phyloP scores from a whole-genome alignment of 352 stramenopile genomes.

The Globisporangium lucens region DNA sequence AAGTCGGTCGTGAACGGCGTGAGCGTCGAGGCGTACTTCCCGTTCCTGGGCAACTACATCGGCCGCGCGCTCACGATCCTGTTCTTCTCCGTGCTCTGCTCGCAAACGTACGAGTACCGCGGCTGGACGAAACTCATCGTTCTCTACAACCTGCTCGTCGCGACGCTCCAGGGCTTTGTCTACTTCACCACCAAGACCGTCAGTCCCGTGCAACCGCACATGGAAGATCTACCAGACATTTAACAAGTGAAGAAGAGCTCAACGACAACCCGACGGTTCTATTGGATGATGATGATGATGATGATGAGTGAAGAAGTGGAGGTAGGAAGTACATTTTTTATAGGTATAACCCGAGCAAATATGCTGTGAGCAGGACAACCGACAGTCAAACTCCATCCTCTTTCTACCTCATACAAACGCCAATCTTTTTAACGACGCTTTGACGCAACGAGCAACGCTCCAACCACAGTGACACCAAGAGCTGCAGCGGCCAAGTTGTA shows the following conservation, averaged over 20 bases:
- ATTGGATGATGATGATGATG: not conserved
- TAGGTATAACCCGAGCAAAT: not conserved
- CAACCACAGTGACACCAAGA: not conserved
- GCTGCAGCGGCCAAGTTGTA: conserved; percentile 3
- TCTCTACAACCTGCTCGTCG: conserved; percentile 74
- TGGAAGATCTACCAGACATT: conserved; percentile 69
- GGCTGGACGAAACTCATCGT: conserved; percentile 75
- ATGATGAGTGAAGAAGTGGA: not conserved
- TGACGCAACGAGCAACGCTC: not conserved
- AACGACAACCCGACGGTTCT: not conserved
- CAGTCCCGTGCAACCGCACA: conserved; percentile 44
- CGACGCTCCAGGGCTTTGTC: conserved; percentile 72
- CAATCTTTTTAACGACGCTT: conserved; percentile 10
- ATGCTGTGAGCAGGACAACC: not conserved
- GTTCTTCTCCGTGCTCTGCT: conserved; percentile 78
- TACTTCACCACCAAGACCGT: conserved; percentile 84
- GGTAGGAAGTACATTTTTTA: conserved; percentile 3
- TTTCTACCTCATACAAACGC: not conserved
- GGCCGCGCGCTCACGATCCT: conserved; percentile 75
- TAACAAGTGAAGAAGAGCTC: conserved; percentile 12
- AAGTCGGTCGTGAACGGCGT: conserved; percentile 83
- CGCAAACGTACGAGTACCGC: conserved; percentile 58
- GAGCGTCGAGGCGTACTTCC: conserved; percentile 80
- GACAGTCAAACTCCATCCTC: not conserved
- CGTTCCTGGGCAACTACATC: conserved; percentile 87